A percentile compares a stretch with the other conserved stretches of the same genome.
phyloP scores from a whole-genome alignment of 148 eudicot genomes.

The Mesembryanthemum crystallinum region DNA sequence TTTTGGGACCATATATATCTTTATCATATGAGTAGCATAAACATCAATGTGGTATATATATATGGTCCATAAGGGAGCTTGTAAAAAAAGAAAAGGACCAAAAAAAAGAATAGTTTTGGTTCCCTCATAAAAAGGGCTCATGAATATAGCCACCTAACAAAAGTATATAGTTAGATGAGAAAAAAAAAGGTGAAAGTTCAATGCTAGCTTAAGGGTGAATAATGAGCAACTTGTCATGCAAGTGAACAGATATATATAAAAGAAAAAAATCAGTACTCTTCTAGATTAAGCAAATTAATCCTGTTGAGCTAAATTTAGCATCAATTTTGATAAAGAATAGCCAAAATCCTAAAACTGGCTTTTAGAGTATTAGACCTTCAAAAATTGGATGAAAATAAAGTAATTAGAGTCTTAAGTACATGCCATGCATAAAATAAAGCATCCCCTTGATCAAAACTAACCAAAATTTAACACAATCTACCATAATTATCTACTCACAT shows the following conservation, averaged over 20 bases:
- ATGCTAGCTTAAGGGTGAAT: constrained; percentile 9
- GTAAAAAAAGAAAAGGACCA: constrained; percentile 6
- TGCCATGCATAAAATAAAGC: no score
- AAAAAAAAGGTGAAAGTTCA: neutral
- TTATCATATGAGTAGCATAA: neutral
- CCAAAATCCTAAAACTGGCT: no score
- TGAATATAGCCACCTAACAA: constrained; percentile 28
- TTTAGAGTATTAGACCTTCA: no score
- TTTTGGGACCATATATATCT: neutral
- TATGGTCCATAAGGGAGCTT: constrained; percentile 26
- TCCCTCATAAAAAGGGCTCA: constrained; percentile 27
- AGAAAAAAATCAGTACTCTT: no score
- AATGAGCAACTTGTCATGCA: constrained; percentile 25
- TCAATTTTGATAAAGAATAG: no score
- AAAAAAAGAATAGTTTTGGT: neutral
- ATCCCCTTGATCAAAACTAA: no score
- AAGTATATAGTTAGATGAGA: constrained; percentile 10
- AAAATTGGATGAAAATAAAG: no score
- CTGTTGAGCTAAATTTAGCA: no score
- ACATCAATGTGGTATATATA: neutral
- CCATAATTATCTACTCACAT: no score
- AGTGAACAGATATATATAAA: neutral
- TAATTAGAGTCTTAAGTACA: no score
- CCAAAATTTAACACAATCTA: no score
- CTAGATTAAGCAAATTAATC: no score